These are phyloP conservation scores for Bromus sterilis DNA, from an alignment of 176 grass and related monocot species.

Conservation along the genomic window DNA sequence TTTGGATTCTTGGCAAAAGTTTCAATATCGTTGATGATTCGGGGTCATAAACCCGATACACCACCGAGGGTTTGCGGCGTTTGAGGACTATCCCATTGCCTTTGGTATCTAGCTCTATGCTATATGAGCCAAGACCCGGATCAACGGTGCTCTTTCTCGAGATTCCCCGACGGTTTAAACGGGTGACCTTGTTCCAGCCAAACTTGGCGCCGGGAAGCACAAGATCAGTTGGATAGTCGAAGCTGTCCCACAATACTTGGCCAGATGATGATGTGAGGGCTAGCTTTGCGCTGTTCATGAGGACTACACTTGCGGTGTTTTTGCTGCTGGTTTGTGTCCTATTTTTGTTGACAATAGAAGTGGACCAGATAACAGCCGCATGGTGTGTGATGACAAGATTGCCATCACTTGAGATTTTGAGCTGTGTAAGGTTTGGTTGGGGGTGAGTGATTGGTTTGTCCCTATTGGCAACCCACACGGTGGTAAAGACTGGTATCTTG, in stretches of 20 bases:
- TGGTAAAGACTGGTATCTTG: not conserved
- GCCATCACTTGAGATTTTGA: constrained; percentile 21
- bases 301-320: not conserved
- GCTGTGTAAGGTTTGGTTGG: not conserved
- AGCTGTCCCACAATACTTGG: constrained; percentile 41
- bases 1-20: constrained; percentile 14
- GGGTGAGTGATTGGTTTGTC: not conserved
- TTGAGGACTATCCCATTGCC: not conserved
- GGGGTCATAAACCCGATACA: not conserved
- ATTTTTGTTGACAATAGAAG: not conserved
- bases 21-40: not conserved
- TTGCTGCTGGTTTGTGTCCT: not conserved
- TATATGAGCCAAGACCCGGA: constrained; percentile 23
- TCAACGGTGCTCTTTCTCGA: constrained; percentile 25
- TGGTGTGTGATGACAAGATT: constrained; percentile 26
- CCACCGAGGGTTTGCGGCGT: not conserved
- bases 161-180: constrained; percentile 6
- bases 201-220: constrained; percentile 29
- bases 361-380: constrained; percentile 2
- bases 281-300: constrained; percentile 28
- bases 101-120: constrained; percentile 5
- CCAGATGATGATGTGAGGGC: not conserved
- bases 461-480: not conserved
- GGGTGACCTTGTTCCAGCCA: constrained; percentile 30
- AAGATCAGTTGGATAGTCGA: constrained; percentile 33